Evolutionary conservation across 169 alveolate genomes (phyloP).

Genomic region (Plasmodium fragile): DNA sequence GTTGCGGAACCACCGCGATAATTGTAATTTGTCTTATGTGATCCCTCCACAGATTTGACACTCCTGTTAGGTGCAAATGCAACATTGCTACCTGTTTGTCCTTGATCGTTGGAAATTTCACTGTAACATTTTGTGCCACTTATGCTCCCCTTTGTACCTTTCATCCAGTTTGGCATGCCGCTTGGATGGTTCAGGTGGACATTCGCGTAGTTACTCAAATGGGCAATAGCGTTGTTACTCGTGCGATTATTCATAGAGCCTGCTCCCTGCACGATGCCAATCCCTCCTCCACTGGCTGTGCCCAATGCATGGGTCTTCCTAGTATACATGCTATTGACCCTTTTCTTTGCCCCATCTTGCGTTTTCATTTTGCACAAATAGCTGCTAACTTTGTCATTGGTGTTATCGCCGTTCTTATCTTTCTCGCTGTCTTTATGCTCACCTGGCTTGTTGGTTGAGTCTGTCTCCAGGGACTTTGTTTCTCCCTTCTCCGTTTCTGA

Average conservation of each 20-base stretch:
- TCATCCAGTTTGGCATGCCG: not conserved
- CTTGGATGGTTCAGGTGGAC: not conserved
- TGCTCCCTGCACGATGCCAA: not conserved
- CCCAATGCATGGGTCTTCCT: not conserved
- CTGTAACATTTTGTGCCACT: not conserved
- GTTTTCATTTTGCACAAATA: not conserved
- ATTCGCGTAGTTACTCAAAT: not conserved
- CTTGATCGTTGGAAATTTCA: not conserved
- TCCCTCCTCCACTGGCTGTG: not conserved
- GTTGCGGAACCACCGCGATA: not conserved
- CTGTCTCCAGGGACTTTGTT: not conserved
- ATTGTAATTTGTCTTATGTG: constrained; percentile 6
- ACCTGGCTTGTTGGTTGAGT: not conserved
- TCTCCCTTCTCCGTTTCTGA: not conserved
- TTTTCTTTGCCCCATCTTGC: not conserved
- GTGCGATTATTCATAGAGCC: not conserved
- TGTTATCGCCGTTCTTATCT: not conserved
- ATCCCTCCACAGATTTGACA: not conserved
- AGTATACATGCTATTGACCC: not conserved
- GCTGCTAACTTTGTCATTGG: not conserved
- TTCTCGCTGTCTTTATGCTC: not conserved
- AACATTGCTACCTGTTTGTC: constrained; percentile 25
- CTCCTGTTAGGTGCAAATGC: constrained; percentile 29
- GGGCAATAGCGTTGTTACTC: not conserved
- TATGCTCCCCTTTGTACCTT: not conserved